Base-by-base conservation (phyloP, 2,329 filamentous ascomycete genomes). In the Aspergillaceae sp. region DNA sequence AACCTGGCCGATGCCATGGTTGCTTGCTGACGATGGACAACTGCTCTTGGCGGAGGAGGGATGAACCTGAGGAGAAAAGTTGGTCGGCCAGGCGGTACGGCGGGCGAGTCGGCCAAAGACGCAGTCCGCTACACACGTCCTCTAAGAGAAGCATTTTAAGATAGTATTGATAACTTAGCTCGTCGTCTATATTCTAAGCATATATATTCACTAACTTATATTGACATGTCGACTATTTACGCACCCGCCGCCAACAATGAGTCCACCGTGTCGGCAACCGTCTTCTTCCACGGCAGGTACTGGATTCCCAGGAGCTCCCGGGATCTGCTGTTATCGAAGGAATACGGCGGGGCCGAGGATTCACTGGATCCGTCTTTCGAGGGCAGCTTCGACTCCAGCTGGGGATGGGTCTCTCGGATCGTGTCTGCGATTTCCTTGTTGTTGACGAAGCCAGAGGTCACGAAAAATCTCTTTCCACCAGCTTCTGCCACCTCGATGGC, bases 401-500 rank as follows among this genome's bases (percentile, higher is more conserved):
- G 58, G 3, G 72, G 71, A 48, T 69, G 68, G 8, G 63, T 59
- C 42, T 74, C 63, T 6, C 65, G 61, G 42, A 72, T 64, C 11
- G 65, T 61, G 32, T 71, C 65, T 3, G 61, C 69, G 37, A 74
- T 53, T 1, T 68, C 61, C 50, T 66, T 68, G 51, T 73, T 73
- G 28, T 62, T 60, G 47, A 66, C 68, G 42, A 62, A 61, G 32
- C 70, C 71, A 36, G 62, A 65, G 2, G 62, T 63, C 35, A 70
- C 53, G 47, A 75, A 73, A 53, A 74, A 74, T 34, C 72, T 59
- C 52, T 74, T 64, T 5, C 65, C 66, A 6, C 66, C 69, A 29
- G 72, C 72, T 43, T 72, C 69, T 7, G 67, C 50, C 4, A 70
- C 61, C 48, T 74, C 71, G 27, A 73, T 69, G 10, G 72, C 71